Conservation (phyloP, 2,329 filamentous ascomycete genomes). For the Aureobasidium sp. region DNA sequence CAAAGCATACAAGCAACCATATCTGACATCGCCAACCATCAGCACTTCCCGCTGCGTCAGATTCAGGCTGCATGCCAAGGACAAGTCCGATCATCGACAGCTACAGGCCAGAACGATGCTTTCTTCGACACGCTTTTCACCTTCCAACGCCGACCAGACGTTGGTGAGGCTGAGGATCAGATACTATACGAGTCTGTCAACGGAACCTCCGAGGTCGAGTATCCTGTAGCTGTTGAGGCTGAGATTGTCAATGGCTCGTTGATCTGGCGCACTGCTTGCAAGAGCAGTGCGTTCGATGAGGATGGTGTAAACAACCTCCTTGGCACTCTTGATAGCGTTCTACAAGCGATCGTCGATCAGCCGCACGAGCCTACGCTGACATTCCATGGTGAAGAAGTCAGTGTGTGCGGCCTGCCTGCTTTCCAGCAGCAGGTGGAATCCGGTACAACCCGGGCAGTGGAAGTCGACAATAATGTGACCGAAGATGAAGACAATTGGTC, state of each 20-base stretch:
- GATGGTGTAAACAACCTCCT: constrained; percentile 48
- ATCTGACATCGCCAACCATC: constrained; percentile 58
- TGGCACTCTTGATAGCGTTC: constrained; percentile 50
- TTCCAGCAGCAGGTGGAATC: constrained; percentile 27
- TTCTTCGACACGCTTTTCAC: constrained; percentile 62
- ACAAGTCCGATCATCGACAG: constrained; percentile 30
- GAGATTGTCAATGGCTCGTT: constrained; percentile 53
- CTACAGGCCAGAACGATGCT: background rate
- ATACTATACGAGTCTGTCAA: constrained; percentile 56
- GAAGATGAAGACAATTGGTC: constrained; percentile 24
- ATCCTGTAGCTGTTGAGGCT: constrained; percentile 75
- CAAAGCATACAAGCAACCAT: constrained; percentile 67
- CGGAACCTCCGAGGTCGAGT: constrained; percentile 65
- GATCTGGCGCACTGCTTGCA: constrained; percentile 66
- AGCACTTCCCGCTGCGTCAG: constrained; percentile 70
- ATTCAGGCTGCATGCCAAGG: constrained; percentile 49
- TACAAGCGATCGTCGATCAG: constrained; percentile 49
- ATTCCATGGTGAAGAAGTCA: constrained; percentile 47
- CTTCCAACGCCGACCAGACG: constrained; percentile 51
- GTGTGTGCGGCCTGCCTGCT: constrained; percentile 57
- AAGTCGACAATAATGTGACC: background rate
- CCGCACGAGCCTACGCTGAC: constrained; percentile 47
- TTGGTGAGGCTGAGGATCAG: constrained; percentile 15
- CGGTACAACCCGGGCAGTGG: background rate
- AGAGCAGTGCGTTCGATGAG: constrained; percentile 47